phyloP scores from a whole-genome alignment of 805 yeast genomes.

The Metschnikowia continentalis region DNA sequence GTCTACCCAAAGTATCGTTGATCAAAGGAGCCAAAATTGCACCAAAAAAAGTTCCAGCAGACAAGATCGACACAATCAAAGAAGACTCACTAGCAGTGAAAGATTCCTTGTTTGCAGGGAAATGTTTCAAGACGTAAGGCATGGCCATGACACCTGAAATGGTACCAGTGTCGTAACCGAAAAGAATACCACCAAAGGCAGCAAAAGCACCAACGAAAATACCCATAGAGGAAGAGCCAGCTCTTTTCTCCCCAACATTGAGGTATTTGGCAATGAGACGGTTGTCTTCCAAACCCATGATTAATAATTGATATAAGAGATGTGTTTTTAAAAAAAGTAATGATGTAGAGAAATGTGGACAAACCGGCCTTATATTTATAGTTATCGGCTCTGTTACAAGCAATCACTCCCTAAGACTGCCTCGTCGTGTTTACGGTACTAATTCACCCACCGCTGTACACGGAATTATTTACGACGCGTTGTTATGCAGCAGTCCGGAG shows the following conservation, averaged over 20 bases:
- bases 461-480: background rate
- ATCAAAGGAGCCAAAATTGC: conserved; percentile 34
- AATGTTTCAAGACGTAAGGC: conserved; percentile 30
- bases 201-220: conserved; percentile 39
- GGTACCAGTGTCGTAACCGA: conserved; percentile 42
- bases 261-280: conserved; percentile 29
- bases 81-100: conserved; percentile 22
- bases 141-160: conserved; percentile 41
- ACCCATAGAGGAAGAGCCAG: conserved; percentile 42
- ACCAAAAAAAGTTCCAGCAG: conserved; percentile 43
- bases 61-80: conserved; percentile 29
- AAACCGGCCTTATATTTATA: background rate
- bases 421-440: background rate
- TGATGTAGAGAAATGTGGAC: background rate
- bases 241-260: conserved; percentile 44
- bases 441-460: background rate
- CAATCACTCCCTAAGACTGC: background rate
- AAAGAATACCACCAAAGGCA: conserved; percentile 40
- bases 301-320: background rate
- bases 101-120: conserved; percentile 18
- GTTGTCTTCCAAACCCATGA: conserved; percentile 39
- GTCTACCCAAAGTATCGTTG: conserved; percentile 37
- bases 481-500: background rate
- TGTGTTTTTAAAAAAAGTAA: background rate
- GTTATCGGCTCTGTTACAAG: too few relatives aligned